phyloP scores from a whole-genome alignment of 768 basidiomycete genomes.

The Clavulina sp. region DNA sequence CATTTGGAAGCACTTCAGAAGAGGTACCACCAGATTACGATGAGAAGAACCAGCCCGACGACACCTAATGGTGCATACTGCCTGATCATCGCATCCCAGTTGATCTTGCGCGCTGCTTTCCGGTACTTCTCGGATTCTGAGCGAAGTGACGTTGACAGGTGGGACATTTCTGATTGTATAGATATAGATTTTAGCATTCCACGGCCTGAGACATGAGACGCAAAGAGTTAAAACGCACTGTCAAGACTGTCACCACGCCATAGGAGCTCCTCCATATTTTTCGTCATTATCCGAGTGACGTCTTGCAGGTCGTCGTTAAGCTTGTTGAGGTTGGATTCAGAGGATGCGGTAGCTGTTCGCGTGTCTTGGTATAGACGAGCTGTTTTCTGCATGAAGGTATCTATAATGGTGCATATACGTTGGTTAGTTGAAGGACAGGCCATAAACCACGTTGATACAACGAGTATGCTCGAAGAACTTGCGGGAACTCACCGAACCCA shows the following conservation, averaged over 20 bases:
- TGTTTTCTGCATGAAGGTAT: conserved; percentile 98
- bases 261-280: conserved; percentile 98
- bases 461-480: neutral
- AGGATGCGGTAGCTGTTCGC: conserved; percentile 47
- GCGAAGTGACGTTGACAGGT: conserved; percentile 81
- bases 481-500: conserved; percentile 62
- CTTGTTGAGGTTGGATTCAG: conserved; percentile 51
- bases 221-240: conserved; percentile 32
- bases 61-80: conserved; percentile 91
- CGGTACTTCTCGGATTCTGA: conserved; percentile 97
- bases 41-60: conserved; percentile 37
- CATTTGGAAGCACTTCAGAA: no score
- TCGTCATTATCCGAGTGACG: conserved; percentile 98
- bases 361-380: conserved; percentile 90
- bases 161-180: conserved; percentile 67
- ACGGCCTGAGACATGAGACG: neutral
- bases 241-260: conserved; percentile 98
- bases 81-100: conserved; percentile 80
- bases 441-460: neutral
- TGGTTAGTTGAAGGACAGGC: no score
- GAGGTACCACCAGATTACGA: conserved; percentile 44
- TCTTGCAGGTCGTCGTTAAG: conserved; percentile 95
- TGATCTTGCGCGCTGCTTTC: conserved; percentile 87
- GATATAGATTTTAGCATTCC: neutral
- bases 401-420: no score